Base-by-base conservation (phyloP, 805 yeast species). In the Wickerhamomyces chambardii region DNA sequence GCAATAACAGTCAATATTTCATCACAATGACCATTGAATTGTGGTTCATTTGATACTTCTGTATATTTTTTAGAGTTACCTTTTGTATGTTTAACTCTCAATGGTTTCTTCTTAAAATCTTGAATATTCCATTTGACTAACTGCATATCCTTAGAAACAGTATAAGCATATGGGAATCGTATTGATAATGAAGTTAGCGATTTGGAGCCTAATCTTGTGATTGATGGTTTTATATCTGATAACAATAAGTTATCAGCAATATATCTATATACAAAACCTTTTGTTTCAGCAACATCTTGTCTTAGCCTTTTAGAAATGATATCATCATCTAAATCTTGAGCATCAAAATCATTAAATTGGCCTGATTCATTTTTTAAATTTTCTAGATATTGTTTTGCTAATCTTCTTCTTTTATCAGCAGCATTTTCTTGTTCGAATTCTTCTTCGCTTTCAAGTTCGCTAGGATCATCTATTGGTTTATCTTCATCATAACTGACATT, bases 381-480 rank as follows among this genome's bases (percentile, higher is more conserved):
- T 31, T 81, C 87, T 42, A 92, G 64, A 57, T 92, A 92, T 58
- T 89, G 92, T 58, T 87, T 87, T 15, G 97, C 97, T 40, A 92
- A 68, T 51, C 97, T 68, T 60, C 98, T 75, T 59, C 98, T 75
- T 59, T 85, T 87, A 51, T 92, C 98, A 0, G 95, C 94, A 8
- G 89, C 94, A 32, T 75, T 74, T 58, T 90, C 97, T 15, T 67
- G 69, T 14, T 64, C 75, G 44, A 77, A 75, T 46, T 81, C 94
- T 45, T 79, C 92, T 24, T 81, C 90, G 12, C 82, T 76, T 14
- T 71, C 74, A 17, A 71, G 42, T n/a, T 61, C 65, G 17, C 63
- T 68, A 10, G 41, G 56, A 17, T 58, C 65, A 9, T 55, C 60
- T 10, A 48, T 54, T 4, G 46, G 63, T 10, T 52, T 63, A 2